A percentile compares a stretch with the other conserved stretches of the same genome.
These are phyloP conservation scores for Emydomyces testavorans DNA, from an alignment of 2,329 filamentous ascomycete genomes.

Conservation along the genomic window DNA sequence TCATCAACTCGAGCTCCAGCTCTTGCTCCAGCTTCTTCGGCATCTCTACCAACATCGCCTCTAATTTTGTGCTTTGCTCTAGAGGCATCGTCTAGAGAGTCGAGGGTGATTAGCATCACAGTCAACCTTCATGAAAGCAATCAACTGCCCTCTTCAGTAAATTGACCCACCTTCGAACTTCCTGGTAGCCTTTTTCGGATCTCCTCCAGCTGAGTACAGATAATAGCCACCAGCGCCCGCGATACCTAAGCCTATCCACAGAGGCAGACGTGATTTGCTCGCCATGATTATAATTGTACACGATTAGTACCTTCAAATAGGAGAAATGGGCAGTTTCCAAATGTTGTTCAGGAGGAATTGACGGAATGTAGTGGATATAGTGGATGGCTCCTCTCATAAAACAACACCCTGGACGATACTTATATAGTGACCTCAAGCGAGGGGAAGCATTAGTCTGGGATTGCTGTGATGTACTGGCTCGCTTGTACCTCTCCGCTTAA, in stretches of 20 bases:
- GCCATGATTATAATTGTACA: constrained; percentile 22
- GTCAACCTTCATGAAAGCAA: not conserved
- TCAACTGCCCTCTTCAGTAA: not conserved
- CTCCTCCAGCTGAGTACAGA: constrained; percentile 75
- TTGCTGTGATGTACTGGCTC: constrained; percentile 1
- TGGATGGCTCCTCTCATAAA: not conserved
- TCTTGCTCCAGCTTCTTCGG: constrained; percentile 49
- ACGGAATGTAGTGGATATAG: not conserved
- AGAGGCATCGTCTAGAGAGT: constrained; percentile 60
- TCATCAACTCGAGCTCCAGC: constrained; percentile 57
- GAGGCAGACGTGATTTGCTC: constrained; percentile 25
- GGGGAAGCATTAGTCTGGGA: constrained; percentile 8
- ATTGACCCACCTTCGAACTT: constrained; percentile 61
- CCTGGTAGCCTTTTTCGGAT: constrained; percentile 71
- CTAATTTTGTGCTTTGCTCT: constrained; percentile 56
- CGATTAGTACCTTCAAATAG: too few relatives aligned
- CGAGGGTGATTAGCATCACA: constrained; percentile 7
- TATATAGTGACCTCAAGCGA: constrained; percentile 6
- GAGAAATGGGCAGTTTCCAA: too few relatives aligned
- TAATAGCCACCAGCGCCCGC: constrained; percentile 73
- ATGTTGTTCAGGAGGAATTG: not conserved
- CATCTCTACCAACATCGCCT: constrained; percentile 51
- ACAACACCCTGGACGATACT: not conserved
- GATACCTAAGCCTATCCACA: constrained; percentile 44
- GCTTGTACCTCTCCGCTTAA: not conserved